Evolutionary conservation across 768 basidiomycete genomes (phyloP), one percentile per base, ranked within the genome.

Genomic region (Phlegmacium glaucopus): DNA sequence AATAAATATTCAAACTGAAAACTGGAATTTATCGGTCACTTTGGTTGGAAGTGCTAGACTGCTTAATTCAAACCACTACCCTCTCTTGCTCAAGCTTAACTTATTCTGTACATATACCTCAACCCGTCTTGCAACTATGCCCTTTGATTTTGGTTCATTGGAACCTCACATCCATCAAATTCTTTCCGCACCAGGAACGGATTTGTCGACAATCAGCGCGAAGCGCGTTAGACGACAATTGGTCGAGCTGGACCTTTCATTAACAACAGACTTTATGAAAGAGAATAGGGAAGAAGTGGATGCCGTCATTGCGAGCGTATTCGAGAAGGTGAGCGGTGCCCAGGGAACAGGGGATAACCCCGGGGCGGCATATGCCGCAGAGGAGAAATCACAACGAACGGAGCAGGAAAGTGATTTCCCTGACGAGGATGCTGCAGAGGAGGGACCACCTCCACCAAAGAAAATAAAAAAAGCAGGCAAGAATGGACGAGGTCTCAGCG

Each of bases 191-290:
- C 90, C 90, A 3, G 83, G 80, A 39, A 85, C 79, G 39, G 87
- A 93, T 73, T 76, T 93, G 58, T 51, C 72, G 39, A 87, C 85
- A 39, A 89, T 93, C 66, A 88, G 83, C 62, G 93, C 92, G 39
- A 95, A 91, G 70, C 83, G 83, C 67, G 91, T 96, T 57, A 82
- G 94, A 54, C 86, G 85, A 60, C 79, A 82, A 61, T 70, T 93
- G 52, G 57, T 71, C 47, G 79, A 79, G 50, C 45, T 69, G 50
- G 74, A 81, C 64, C 63, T 77, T 8, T 65, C 74, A 15, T 60
- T 90, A 45, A 80, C 84, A 7, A 47, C 74, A 18, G 82, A 82
- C 25, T 68, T 77, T 43, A 61, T 94, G 50, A 87, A 83, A 59
- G 75, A 79, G 54, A 68, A 86, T 66, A 88, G 85, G 59, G 63